Percentiles rank a stretch among this genome's conserved stretches.
Evolutionary conservation across 805 yeast genomes (phyloP).

Genomic region (Lachancea sp.): DNA sequence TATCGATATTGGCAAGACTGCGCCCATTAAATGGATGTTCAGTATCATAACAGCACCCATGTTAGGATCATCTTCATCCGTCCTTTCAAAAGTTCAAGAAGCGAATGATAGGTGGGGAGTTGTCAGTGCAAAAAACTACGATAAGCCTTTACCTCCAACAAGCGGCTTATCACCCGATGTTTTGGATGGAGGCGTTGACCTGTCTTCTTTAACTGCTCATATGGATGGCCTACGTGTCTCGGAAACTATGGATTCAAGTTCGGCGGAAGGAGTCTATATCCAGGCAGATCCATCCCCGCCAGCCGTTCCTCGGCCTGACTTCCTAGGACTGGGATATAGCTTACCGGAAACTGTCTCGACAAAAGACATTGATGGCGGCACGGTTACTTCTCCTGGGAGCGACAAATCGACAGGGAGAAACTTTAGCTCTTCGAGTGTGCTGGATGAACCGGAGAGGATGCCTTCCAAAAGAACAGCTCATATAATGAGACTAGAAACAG

Average conservation of each 20-base stretch:
- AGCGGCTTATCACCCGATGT: not conserved
- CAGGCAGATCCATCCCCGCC: not conserved
- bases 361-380: not conserved
- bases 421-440: no score
- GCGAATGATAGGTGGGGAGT: slow-evolving; percentile 25
- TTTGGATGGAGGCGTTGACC: slow-evolving; percentile 6
- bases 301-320: not conserved
- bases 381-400: not conserved
- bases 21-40: slow-evolving; percentile 6
- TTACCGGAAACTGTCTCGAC: not conserved
- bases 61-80: slow-evolving; percentile 8
- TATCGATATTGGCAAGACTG: not conserved
- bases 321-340: not conserved
- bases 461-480: not conserved
- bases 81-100: slow-evolving; percentile 13
- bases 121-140: slow-evolving; percentile 16
- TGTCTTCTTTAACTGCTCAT: slow-evolving; percentile 7
- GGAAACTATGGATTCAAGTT: not conserved
- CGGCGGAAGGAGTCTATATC: not conserved
- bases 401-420: not conserved
- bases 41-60: slow-evolving; percentile 5
- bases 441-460: not conserved
- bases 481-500: slow-evolving; percentile 15
- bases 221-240: slow-evolving; percentile 2
- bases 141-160: slow-evolving; percentile 21